phyloP scores from a whole-genome alignment of 139 green algal species.

The Raphidocelis subcapitata region DNA sequence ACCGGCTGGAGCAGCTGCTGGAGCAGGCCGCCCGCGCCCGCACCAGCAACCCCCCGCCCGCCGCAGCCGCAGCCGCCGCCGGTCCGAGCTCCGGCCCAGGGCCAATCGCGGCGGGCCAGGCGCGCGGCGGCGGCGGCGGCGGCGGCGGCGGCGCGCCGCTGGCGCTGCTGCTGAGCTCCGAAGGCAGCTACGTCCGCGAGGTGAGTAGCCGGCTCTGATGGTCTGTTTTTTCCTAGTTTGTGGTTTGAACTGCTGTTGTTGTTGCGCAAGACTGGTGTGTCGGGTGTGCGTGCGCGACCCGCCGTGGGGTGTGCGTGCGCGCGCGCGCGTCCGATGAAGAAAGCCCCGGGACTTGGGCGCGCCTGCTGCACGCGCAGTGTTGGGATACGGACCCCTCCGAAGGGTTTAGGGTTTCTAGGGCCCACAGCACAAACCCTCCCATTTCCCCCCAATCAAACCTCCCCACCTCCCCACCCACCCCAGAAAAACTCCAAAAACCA shows the following conservation, averaged over 20 bases:
- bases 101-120: not conserved
- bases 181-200: slow-evolving; percentile 71
- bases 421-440: too few species aligned
- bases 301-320: too few species aligned
- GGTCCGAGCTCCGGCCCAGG: not conserved
- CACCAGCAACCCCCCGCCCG: not conserved
- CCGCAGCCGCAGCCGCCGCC: not conserved
- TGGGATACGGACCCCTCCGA: too few species aligned
- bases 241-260: not conserved
- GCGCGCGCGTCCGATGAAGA: too few species aligned
- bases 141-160: slow-evolving; percentile 49
- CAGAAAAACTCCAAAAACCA: too few species aligned
- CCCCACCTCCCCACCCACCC: too few species aligned
- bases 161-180: slow-evolving; percentile 69
- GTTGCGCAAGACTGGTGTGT: too few species aligned
- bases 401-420: too few species aligned
- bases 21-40: slow-evolving; percentile 42
- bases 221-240: not conserved
- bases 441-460: too few species aligned
- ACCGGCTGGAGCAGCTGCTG: slow-evolving; percentile 78
- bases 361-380: too few species aligned
- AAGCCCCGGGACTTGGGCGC: too few species aligned
- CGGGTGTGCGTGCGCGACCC: too few species aligned
- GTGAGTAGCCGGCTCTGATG: not conserved
- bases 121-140: slow-evolving; percentile 2